Evolutionary conservation across 257 asterid genomes (phyloP).

Genomic region (Capsicum baccatum): DNA sequence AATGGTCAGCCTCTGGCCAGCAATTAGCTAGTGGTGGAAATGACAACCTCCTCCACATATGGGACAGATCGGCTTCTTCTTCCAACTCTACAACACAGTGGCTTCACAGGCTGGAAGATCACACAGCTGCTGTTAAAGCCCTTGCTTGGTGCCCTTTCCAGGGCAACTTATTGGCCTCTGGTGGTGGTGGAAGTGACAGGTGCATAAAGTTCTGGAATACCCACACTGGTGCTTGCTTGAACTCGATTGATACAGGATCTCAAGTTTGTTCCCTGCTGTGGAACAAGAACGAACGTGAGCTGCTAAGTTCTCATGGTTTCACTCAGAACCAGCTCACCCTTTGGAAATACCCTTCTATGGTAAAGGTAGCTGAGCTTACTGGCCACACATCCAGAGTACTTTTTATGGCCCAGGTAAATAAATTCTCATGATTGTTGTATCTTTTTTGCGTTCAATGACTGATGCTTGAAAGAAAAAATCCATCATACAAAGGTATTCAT

Average conservation of each 20-base stretch:
- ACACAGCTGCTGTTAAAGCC: conserved; percentile 92
- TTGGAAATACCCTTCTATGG: conserved; percentile 98
- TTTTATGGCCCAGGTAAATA: conserved; percentile 84
- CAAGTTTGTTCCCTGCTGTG: conserved; percentile 94
- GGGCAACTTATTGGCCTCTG: conserved; percentile 79
- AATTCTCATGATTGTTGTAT: not conserved
- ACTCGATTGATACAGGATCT: conserved; percentile 85
- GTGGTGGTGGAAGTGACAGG: conserved; percentile 90
- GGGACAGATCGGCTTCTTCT: conserved; percentile 83
- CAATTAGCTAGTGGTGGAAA: conserved; percentile 96
- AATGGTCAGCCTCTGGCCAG: conserved; percentile 93
- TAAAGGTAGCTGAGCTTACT: conserved; percentile 84
- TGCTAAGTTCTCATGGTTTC: conserved; percentile 92
- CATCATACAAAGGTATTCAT: not conserved
- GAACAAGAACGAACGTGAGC: conserved; percentile 88
- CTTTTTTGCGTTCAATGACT: not conserved
- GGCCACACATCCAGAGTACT: conserved; percentile 96
- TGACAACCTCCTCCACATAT: conserved; percentile 87
- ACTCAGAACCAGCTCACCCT: conserved; percentile 95
- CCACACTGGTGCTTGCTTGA: conserved; percentile 94
- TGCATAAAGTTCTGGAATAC: conserved; percentile 92
- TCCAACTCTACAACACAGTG: conserved; percentile 66
- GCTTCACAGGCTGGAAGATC: conserved; percentile 94
- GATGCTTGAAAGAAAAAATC: not conserved
- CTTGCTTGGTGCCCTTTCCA: conserved; percentile 99